Evolutionary conservation across 495 filamentous ascomycete species (phyloP), one percentile per base, ranked within the genome.

Genomic region (Geoglossum glabrum): DNA sequence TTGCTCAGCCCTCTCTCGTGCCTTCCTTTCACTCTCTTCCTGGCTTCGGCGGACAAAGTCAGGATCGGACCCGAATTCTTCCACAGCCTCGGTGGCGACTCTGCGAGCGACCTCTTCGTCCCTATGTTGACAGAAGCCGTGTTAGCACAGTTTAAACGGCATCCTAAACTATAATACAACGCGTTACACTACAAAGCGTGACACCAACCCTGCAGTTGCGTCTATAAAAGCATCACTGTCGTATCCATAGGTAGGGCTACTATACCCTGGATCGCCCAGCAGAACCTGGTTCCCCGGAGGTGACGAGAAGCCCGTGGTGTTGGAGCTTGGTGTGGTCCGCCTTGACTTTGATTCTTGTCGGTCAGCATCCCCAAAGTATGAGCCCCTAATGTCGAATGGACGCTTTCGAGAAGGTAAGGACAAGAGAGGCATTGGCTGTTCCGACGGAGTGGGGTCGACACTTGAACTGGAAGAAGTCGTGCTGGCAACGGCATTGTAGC

Each of bases 241-340:
- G 25, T 52, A 52, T 31, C 49, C 49, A 52, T 52, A 52, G 49
- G 23, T 17, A 52, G 49, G 49, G 49, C 49, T 52, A 52, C 49
- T 52, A 52, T 52, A 52, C 49, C 49, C 49, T 52, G 49, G 28
- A 52, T 31, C 49, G 49, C 25, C 49, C 23, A 52, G 30, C 28
- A 26, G 30, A 23, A 52, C 17, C 17, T 30, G 49, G 28, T 52
- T 52, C 49, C 28, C 49, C 28, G 49, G 49, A 15, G 49, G 49
- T 27, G 49, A 52, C 5, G 49, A 52, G 49, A 52, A 52, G 23
- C 49, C 49, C 6, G 49, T 52, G 17, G 23, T 52, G 19, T 52
- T 52, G 11, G 49, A 52, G 28, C 49, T 52, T 31, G 49, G 49
- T 30, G 49, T 52, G 15, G 49, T 52, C 49, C 49, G 49, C 28